Evolutionary conservation across 2,329 filamentous ascomycete genomes (phyloP), one percentile per base, ranked within the genome.

Genomic region (Fusarium pilosicola): DNA sequence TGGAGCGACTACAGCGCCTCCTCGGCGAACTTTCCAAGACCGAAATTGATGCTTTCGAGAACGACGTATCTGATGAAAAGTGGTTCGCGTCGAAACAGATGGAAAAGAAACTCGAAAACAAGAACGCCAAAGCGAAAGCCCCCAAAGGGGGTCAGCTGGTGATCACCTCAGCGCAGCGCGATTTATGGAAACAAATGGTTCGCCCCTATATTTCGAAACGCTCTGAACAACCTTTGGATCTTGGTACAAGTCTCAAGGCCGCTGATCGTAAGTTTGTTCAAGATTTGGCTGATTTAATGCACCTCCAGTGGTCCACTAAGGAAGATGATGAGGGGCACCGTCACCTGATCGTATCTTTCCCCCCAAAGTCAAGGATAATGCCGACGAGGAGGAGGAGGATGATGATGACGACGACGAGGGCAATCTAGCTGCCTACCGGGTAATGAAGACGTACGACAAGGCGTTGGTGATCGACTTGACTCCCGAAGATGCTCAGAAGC

Each of bases 191-290:
- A 78, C 88, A 91, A 76, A 89, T 90, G 76, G 91, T 98, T 70
- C 95, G 95, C 80, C 92, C 91, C 65, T 98, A 93, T 81, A 90
- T 98, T 68, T 91, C 90, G 60, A 92, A 92, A 76, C 90, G 93
- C 42, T 86, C 89, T 11, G 81, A 86, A 28, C 84, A 88, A 65
- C 88, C 92, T 14, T 86, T 98, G 58, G 92, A 98, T 80, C 88
- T 99, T 13, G 90, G 94, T 24, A 81, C 88, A 6, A 87, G 88
- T 34, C 86, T 97, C 68, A 91, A 93, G 63, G 95, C 96, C 61
- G 91, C 91, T 39, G 96, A 99, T 82, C 93, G 96, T 69, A 96
- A 95, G 80, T 99, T 99, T 79, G 92, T 97, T 11, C 93, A 98
- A 81, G 93, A 96, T 73, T 86, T 97, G 73, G 94, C 96, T 5